Percentiles rank a stretch among this genome's conserved stretches.
phyloP scores from a whole-genome alignment of 352 stramenopile genomes.

The Stephanocyclus meneghinianus region DNA sequence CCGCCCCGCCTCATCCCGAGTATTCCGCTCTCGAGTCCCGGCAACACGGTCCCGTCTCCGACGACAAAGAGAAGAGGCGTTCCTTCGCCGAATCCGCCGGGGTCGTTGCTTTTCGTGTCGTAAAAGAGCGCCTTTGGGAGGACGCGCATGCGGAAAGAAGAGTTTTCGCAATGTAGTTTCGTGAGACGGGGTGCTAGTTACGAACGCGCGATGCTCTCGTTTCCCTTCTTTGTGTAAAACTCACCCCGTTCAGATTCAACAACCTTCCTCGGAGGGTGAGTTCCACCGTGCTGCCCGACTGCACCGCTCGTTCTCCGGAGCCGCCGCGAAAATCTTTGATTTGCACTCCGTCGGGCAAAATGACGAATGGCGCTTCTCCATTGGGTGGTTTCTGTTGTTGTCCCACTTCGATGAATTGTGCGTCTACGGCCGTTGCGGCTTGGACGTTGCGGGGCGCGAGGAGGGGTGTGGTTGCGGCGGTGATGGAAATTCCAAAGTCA shows the following conservation, averaged over 20 bases:
- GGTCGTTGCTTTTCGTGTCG: conserved; percentile 77
- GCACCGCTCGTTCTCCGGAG: conserved; percentile 34
- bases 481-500: too few species aligned
- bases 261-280: conserved; percentile 71
- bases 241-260: conserved; percentile 77
- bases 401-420: conserved; percentile 45
- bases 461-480: too few species aligned
- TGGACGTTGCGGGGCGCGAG: neutral
- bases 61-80: conserved; percentile 60
- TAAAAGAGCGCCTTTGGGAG: conserved; percentile 58
- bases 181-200: neutral
- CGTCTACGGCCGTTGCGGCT: neutral
- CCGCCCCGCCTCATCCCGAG: conserved; percentile 88
- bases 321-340: conserved; percentile 66
- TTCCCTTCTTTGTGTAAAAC: neutral
- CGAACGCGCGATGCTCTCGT: neutral
- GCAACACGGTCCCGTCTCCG: conserved; percentile 85
- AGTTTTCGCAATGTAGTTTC: neutral
- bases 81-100: conserved; percentile 67
- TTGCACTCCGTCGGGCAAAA: conserved; percentile 67
- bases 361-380: conserved; percentile 60
- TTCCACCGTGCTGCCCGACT: conserved; percentile 42
- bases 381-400: conserved; percentile 34
- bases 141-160: neutral
- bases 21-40: conserved; percentile 87